phyloP scores from a whole-genome alignment of 164 flowering plant genomes.

The Cinnamomum chago region DNA sequence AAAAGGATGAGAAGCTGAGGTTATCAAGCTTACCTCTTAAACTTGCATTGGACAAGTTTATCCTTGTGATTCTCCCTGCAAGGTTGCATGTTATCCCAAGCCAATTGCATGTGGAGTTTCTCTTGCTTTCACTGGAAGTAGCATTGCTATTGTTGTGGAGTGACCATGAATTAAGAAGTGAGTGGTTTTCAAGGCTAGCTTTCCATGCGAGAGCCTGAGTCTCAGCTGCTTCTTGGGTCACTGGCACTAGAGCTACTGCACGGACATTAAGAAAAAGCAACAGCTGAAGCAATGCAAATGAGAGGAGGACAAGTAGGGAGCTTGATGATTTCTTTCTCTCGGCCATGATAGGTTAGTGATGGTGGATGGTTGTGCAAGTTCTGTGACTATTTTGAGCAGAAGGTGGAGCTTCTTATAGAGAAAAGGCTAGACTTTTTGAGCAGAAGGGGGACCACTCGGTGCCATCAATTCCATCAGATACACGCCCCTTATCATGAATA shows the following conservation, averaged over 20 bases:
- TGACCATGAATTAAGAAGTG: neutral
- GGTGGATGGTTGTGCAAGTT: too few species aligned
- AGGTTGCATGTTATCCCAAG: slow-evolving; percentile 15
- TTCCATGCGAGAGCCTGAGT: neutral
- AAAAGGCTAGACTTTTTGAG: too few species aligned
- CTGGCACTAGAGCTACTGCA: neutral
- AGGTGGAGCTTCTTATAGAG: too few species aligned
- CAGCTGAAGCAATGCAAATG: neutral
- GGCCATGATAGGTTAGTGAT: too few species aligned
- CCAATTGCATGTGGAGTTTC: slow-evolving; percentile 14
- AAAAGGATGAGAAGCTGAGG: slow-evolving; percentile 22
- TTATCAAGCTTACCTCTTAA: slow-evolving; percentile 14
- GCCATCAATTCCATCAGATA: too few species aligned
- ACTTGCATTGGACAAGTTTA: slow-evolving; percentile 5
- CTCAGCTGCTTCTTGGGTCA: neutral
- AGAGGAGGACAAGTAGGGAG: neutral
- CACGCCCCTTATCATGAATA: too few species aligned
- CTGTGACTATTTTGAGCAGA: too few species aligned
- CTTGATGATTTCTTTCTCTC: too few species aligned
- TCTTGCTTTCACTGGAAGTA: too few species aligned
- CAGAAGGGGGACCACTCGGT: too few species aligned
- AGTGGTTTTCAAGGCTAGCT: neutral
- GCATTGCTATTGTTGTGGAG: neutral
- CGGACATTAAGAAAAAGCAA: too few species aligned
- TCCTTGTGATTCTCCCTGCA: slow-evolving; percentile 6